phyloP scores from a whole-genome alignment of 257 asterid species.

The Asclepias syriaca region DNA sequence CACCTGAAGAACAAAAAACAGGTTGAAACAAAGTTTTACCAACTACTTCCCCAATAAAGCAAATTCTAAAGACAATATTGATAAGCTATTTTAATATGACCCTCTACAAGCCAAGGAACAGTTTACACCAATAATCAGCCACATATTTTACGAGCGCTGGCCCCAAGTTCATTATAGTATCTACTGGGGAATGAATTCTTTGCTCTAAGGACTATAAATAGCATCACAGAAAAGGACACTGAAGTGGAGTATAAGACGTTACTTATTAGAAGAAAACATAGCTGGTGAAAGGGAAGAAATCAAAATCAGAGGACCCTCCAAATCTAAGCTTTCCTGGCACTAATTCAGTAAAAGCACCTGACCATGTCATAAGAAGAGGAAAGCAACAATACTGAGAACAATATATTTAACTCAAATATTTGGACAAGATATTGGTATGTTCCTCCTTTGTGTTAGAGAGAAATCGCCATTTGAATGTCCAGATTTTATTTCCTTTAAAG shows the following conservation, averaged over 20 bases:
- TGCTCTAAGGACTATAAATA: neutral
- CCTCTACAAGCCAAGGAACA: neutral
- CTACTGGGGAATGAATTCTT: neutral
- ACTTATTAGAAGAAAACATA: neutral
- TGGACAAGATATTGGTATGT: neutral
- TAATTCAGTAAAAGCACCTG: neutral
- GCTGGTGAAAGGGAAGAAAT: neutral
- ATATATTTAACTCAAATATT: neutral
- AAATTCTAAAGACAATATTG: neutral
- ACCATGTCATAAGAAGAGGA: neutral
- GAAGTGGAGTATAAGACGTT: neutral
- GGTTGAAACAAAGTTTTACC: neutral
- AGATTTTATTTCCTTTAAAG: no score
- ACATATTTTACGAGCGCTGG: neutral
- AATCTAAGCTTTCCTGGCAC: neutral
- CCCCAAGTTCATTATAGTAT: neutral
- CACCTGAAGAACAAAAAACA: neutral
- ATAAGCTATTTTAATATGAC: neutral
- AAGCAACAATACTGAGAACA: neutral
- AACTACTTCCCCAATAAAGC: neutral
- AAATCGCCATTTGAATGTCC: no score
- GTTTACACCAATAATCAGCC: neutral
- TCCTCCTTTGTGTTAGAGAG: neutral
- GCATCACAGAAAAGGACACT: neutral
- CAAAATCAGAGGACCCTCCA: neutral